phyloP scores from a whole-genome alignment of 1,284 basidiomycete species.

The Thelephora terrestris region DNA sequence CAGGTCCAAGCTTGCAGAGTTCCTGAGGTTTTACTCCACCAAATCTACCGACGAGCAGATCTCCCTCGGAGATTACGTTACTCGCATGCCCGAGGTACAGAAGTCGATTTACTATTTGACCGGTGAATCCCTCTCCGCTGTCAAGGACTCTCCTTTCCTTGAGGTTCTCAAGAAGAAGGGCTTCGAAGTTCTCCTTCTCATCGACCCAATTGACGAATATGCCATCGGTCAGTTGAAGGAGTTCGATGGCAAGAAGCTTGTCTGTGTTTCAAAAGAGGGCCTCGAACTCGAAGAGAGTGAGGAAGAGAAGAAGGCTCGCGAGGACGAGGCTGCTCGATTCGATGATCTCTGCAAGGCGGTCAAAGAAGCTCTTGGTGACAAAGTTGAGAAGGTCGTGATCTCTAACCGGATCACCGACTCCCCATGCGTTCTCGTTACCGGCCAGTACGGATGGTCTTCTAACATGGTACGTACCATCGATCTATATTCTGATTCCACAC shows the following conservation, averaged over 20 bases:
- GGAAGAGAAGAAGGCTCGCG: constrained; percentile 90
- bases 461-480: constrained; percentile 71
- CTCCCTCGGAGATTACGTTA: constrained; percentile 99
- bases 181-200: constrained; percentile 96
- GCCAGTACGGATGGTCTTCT: constrained; percentile 98
- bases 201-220: constrained; percentile 98
- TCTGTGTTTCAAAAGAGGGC: constrained; percentile 98
- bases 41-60: constrained; percentile 90
- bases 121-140: constrained; percentile 90
- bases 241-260: constrained; percentile 97
- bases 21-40: constrained; percentile 98
- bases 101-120: constrained; percentile 99
- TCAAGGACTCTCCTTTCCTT: constrained; percentile 96
- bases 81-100: constrained; percentile 98
- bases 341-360: constrained; percentile 88
- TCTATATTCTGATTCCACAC: constrained; percentile 3
- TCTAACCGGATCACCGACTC: constrained; percentile 98
- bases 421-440: constrained; percentile 94
- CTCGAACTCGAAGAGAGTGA: constrained; percentile 99
- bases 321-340: constrained; percentile 81
- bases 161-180: constrained; percentile 99
- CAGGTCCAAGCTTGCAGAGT: constrained; percentile 98
- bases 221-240: constrained; percentile 98
- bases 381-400: constrained; percentile 98
- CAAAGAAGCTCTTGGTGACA: constrained; percentile 98